Percentiles rank a stretch among this genome's conserved stretches.
Evolutionary conservation across 2,329 filamentous ascomycete genomes (phyloP).

Genomic region (Cladophialophora yegresii): DNA sequence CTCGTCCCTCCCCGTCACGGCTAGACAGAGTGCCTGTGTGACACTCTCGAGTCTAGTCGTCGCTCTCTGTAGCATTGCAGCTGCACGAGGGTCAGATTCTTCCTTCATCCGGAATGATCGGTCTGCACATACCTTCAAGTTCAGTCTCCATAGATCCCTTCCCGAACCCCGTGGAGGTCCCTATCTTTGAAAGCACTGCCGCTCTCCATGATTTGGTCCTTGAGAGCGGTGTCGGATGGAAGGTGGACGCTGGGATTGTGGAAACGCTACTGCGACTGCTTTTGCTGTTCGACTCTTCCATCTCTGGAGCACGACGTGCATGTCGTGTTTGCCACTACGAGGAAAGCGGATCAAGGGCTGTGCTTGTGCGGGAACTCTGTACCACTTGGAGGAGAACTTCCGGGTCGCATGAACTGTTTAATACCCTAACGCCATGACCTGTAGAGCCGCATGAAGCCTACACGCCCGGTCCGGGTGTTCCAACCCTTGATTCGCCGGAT

Average conservation of each 20-base stretch:
- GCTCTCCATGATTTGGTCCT: neutral
- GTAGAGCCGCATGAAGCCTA: neutral
- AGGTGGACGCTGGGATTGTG: neutral
- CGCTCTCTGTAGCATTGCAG: neutral
- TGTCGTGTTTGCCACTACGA: constrained; percentile 6
- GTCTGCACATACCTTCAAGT: neutral
- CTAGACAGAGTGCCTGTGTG: neutral
- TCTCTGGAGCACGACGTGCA: constrained; percentile 6
- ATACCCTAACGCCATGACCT: neutral
- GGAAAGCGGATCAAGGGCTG: neutral
- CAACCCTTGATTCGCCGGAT: neutral
- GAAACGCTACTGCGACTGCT: constrained; percentile 1
- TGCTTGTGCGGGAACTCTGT: neutral
- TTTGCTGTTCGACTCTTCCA: neutral
- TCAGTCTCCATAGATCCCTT: constrained; percentile 1
- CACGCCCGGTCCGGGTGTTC: neutral
- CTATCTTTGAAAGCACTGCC: neutral
- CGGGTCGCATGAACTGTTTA: neutral
- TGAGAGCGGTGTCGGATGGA: constrained; percentile 4
- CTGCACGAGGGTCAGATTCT: neutral
- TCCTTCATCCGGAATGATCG: neutral
- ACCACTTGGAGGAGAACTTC: neutral
- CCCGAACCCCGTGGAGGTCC: neutral
- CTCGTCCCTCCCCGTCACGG: constrained; percentile 7
- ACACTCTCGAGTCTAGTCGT: neutral